A percentile compares a stretch with the other conserved stretches of the same genome.
phyloP scores from a whole-genome alignment of 441 rosid species.

The Sinapis alba region DNA sequence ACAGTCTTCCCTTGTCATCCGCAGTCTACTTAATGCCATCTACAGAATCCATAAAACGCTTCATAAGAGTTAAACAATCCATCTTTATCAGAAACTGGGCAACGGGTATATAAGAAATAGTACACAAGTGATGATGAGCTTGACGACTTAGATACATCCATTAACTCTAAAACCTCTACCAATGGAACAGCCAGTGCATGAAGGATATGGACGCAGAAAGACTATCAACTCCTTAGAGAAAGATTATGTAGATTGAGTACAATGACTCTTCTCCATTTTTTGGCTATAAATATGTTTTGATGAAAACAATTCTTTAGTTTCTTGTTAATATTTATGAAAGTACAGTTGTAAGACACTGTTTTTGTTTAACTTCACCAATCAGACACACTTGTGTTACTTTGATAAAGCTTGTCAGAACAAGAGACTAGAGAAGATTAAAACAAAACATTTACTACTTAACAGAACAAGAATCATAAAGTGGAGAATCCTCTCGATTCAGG shows the following conservation, averaged over 20 bases:
- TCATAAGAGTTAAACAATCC: too few species aligned
- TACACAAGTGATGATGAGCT: slow-evolving; percentile 86
- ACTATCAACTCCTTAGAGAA: slow-evolving; percentile 69
- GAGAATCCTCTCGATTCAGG: not conserved
- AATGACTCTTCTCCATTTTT: not conserved
- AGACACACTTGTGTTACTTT: not conserved
- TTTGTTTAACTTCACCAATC: not conserved
- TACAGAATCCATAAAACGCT: slow-evolving; percentile 48
- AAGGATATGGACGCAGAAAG: slow-evolving; percentile 53
- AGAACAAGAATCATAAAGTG: not conserved
- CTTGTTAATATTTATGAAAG: not conserved
- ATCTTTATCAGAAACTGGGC: too few species aligned
- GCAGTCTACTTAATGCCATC: slow-evolving; percentile 64
- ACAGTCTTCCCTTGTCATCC: slow-evolving; percentile 60
- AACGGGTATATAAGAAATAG: slow-evolving; percentile 64
- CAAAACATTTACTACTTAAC: not conserved
- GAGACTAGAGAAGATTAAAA: not conserved
- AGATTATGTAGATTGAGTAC: slow-evolving; percentile 50
- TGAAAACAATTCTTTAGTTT: not conserved
- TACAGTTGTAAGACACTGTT: not conserved
- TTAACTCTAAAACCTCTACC: slow-evolving; percentile 52
- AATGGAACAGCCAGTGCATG: slow-evolving; percentile 45
- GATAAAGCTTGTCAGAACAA: not conserved
- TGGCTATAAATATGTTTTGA: not conserved
- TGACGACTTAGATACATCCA: slow-evolving; percentile 73